These are phyloP conservation scores for Chlorella sorokiniana DNA, from an alignment of 139 green algal species.

Conservation along the genomic window DNA sequence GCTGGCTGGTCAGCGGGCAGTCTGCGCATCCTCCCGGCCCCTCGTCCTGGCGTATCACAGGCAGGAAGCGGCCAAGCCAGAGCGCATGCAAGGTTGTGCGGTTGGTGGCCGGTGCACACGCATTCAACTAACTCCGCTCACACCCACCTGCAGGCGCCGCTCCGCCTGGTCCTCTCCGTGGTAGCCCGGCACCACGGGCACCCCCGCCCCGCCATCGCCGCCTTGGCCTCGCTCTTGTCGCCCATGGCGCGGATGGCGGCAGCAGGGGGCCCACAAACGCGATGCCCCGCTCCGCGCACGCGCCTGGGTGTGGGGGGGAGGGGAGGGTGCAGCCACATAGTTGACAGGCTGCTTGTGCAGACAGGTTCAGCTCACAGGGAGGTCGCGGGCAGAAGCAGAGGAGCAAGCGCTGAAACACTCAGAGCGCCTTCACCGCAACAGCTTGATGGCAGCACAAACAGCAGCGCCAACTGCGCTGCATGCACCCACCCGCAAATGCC, in stretches of 20 bases:
- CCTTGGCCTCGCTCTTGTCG: slow-evolving; percentile 80
- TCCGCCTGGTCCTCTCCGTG: slow-evolving; percentile 75
- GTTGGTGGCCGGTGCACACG: too few relatives aligned
- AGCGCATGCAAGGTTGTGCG: too few relatives aligned
- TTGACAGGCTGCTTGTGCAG: too few relatives aligned
- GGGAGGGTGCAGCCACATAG: background rate
- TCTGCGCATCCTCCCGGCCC: too few relatives aligned
- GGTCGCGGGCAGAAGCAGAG: background rate
- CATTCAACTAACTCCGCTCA: background rate
- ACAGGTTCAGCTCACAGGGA: background rate
- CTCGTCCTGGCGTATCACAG: too few relatives aligned
- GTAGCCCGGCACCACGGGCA: slow-evolving; percentile 89
- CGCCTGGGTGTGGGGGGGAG: slow-evolving; percentile 22
- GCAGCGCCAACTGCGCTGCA: too few relatives aligned
- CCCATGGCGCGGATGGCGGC: slow-evolving; percentile 70
- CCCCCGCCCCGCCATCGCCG: slow-evolving; percentile 74
- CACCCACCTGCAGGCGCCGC: slow-evolving; percentile 22
- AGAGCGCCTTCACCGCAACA: too few relatives aligned
- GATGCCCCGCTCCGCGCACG: slow-evolving; percentile 60
- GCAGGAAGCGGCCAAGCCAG: too few relatives aligned
- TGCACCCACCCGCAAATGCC: slow-evolving; percentile 9
- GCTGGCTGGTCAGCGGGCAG: background rate
- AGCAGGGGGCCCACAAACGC: slow-evolving; percentile 78
- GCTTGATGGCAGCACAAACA: background rate
- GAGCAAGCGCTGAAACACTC: too few relatives aligned